Percentiles rank a stretch among this genome's conserved stretches.
Evolutionary conservation across 768 basidiomycete species (phyloP).

Genomic region (Trametes meyenii): DNA sequence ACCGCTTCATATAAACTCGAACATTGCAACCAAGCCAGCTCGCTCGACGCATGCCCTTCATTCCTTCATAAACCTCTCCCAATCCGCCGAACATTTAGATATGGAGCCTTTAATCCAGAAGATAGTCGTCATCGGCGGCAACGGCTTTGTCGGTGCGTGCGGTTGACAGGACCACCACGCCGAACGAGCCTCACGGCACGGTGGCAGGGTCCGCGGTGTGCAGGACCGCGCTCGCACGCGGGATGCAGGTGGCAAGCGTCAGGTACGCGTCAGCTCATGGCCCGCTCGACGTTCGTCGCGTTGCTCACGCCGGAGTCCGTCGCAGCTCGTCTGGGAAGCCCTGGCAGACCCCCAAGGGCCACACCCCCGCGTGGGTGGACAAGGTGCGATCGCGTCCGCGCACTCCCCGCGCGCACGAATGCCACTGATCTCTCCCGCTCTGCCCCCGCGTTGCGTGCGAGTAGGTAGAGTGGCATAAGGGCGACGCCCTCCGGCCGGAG

Average conservation of each 20-base stretch:
- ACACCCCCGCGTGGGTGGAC: constrained; percentile 82
- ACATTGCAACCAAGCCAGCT: background rate
- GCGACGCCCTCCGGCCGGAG: constrained; percentile 77
- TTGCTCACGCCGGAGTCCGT: background rate
- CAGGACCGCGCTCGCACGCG: constrained; percentile 79
- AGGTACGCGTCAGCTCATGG: constrained; percentile 51
- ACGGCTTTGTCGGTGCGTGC: constrained; percentile 89
- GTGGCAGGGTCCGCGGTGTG: constrained; percentile 88
- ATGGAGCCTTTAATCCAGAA: constrained; percentile 45
- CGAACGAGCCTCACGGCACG: too few relatives aligned
- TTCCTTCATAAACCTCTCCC: background rate
- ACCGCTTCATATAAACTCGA: background rate
- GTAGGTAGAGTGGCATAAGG: constrained; percentile 88
- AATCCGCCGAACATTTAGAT: background rate
- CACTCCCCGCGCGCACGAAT: constrained; percentile 1
- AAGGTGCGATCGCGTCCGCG: constrained; percentile 50
- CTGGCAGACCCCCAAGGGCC: constrained; percentile 87
- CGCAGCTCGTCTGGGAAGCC: constrained; percentile 83
- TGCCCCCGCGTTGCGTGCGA: background rate
- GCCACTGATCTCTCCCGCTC: background rate
- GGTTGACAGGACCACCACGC: background rate
- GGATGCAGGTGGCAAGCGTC: constrained; percentile 87
- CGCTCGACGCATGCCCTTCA: background rate
- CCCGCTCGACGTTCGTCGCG: background rate
- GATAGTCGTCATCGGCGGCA: constrained; percentile 96